phyloP scores from a whole-genome alignment of 768 basidiomycete species.

The Lentinula edodes region DNA sequence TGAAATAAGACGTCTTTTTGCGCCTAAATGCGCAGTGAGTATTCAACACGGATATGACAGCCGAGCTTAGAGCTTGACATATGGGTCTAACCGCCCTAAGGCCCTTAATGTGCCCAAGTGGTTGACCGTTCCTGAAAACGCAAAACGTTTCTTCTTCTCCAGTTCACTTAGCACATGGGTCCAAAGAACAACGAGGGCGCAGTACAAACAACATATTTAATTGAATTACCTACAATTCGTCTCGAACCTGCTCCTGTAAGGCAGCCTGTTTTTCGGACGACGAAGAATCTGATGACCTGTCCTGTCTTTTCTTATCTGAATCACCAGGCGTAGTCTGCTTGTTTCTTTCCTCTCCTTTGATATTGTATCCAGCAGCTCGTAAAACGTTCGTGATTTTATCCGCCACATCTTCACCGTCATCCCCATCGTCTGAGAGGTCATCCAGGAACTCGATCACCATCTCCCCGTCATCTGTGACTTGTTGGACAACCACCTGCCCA shows the following conservation, averaged over 20 bases:
- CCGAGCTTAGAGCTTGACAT: neutral
- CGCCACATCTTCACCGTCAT: constrained; percentile 22
- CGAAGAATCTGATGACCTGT: constrained; percentile 10
- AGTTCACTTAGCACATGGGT: neutral
- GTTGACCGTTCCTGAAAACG: constrained; percentile 2
- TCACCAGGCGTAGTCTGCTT: constrained; percentile 3
- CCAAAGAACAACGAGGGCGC: neutral
- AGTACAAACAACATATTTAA: neutral
- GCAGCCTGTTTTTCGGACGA: constrained; percentile 9
- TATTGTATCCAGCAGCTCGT: constrained; percentile 37
- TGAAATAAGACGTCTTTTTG: too few relatives aligned
- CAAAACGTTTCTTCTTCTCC: neutral
- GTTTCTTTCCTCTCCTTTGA: neutral
- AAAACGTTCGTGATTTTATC: constrained; percentile 42
- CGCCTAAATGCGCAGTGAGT: too few relatives aligned
- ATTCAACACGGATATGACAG: neutral
- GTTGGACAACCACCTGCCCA: constrained; percentile 33
- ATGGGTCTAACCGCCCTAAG: neutral
- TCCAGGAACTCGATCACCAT: constrained; percentile 41
- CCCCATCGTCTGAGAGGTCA: constrained; percentile 31
- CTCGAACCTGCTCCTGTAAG: constrained; percentile 5
- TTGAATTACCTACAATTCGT: constrained; percentile 12
- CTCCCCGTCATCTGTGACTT: constrained; percentile 31
- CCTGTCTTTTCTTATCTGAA: constrained; percentile 1
- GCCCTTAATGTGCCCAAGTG: neutral